Conservation (phyloP, 345 rosid genomes). For the Angophora floribunda region DNA sequence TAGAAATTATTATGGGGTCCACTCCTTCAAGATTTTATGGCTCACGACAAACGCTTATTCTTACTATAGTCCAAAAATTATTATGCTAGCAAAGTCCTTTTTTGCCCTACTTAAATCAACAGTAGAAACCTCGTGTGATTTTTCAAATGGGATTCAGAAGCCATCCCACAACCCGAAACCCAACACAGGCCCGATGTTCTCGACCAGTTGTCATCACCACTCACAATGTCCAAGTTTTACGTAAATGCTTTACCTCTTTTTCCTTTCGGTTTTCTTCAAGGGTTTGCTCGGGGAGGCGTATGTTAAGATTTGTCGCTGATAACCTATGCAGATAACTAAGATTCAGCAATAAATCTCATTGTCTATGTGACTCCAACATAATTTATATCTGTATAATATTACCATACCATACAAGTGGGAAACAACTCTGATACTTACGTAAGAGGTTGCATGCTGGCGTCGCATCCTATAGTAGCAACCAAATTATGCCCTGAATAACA, state of each 20-base stretch:
- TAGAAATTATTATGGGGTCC: too few relatives aligned
- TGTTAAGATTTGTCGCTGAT: not conserved
- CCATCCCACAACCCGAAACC: not conserved
- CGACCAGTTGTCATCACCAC: not conserved
- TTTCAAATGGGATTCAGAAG: not conserved
- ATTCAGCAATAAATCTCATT: not conserved
- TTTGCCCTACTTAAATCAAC: not conserved
- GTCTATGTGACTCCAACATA: not conserved
- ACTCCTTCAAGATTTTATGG: too few relatives aligned
- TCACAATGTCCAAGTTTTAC: not conserved
- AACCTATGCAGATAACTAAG: not conserved
- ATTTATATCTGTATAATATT: not conserved
- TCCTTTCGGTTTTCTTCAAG: not conserved
- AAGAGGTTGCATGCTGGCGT: not conserved
- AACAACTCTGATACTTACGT: not conserved
- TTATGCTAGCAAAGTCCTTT: too few relatives aligned
- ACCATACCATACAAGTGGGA: not conserved
- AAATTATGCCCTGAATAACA: not conserved
- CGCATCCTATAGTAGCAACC: not conserved
- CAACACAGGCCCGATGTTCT: not conserved
- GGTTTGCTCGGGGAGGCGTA: not conserved
- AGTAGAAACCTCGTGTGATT: not conserved
- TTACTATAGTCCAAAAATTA: too few relatives aligned
- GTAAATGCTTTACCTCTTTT: not conserved
- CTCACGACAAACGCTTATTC: too few relatives aligned